These are phyloP conservation scores for Physcomitrellopsis africana DNA, from an alignment of 225 moss, liverwort and hornwort genomes.

Conservation along the genomic window DNA sequence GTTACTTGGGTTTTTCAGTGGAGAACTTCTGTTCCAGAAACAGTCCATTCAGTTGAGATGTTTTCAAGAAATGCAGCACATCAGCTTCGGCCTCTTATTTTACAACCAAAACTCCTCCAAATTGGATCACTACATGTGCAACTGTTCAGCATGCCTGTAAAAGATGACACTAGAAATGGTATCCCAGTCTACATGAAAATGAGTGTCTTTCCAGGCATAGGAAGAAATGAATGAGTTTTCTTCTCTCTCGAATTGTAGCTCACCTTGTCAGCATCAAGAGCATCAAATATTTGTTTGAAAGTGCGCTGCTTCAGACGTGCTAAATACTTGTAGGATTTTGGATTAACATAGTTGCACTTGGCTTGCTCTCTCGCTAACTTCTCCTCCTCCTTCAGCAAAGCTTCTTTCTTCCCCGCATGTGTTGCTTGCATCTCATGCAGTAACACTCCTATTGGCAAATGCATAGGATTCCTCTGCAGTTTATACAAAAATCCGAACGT, in stretches of 20 bases:
- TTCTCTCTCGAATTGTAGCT: background rate
- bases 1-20: too few species aligned
- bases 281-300: constrained; percentile 79
- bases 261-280: constrained; percentile 85
- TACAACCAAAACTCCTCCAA: background rate
- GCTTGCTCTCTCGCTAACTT: constrained; percentile 53
- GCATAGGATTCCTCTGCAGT: constrained; percentile 80
- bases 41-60: background rate
- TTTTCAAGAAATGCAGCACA: background rate
- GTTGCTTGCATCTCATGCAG: constrained; percentile 67
- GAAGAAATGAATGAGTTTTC: background rate
- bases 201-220: constrained; percentile 2
- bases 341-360: constrained; percentile 65
- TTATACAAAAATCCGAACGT: background rate
- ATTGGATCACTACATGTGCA: background rate
- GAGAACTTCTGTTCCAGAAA: background rate
- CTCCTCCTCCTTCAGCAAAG: constrained; percentile 54
- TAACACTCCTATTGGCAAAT: constrained; percentile 74
- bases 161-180: too few species aligned
- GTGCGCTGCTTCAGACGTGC: constrained; percentile 60
- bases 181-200: constrained; percentile 10
- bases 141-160: background rate
- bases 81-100: background rate
- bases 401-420: constrained; percentile 66
- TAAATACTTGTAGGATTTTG: constrained; percentile 68